Base-by-base conservation (phyloP, 1,284 basidiomycete species). In the Boletus calvinii region DNA sequence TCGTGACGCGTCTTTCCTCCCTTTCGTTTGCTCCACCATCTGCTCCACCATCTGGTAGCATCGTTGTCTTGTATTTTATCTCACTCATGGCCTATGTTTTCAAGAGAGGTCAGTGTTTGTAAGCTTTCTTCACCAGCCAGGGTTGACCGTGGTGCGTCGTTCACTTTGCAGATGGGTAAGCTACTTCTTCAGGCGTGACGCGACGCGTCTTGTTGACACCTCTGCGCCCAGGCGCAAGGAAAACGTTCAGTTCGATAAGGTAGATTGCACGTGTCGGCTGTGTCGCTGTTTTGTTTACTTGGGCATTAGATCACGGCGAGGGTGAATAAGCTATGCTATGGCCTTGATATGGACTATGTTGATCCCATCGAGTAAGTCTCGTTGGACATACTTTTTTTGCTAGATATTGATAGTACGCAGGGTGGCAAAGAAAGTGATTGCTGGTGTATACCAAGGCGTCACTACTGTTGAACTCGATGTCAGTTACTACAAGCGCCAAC, bases 381-480 rank as follows among this genome's bases (percentile, higher is more conserved):
- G 20, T 40, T 11, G 17, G 9, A 47, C 24, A 12, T 17, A 8
- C 26, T 26, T 37, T 31, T n/a, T 37, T 45, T 22, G 9, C 3
- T 12, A 32, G 15, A 38, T 43, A 35, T 26, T 63, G 35, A 67
- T 44, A 8, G 43, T 45, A 38, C 18, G 1, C 58, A 92, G 89
- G 63, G 86, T 94, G 56, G 86, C 92, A 18, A 93, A 95, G 74
- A 97, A 97, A 71, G 97, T 99, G 55, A 92, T 97, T 49, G 84
- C 88, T 44, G 96, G 96, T 63, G 94, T 98, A 46, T 96, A 97
- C 71, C 87, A 92, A 58, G 94, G 95, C 46, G 94, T 98, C 18
- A 99, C 95, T 9, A 99, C 97, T 9, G 92, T 94, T 53, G 97
- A 99, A 72, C 89, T 99, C 54, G 97, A 99, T 72, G 92, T 94